Evolutionary conservation across 202 grass and related monocot genomes (phyloP).

Genomic region (Bolboschoenoplectus hybrid): DNA sequence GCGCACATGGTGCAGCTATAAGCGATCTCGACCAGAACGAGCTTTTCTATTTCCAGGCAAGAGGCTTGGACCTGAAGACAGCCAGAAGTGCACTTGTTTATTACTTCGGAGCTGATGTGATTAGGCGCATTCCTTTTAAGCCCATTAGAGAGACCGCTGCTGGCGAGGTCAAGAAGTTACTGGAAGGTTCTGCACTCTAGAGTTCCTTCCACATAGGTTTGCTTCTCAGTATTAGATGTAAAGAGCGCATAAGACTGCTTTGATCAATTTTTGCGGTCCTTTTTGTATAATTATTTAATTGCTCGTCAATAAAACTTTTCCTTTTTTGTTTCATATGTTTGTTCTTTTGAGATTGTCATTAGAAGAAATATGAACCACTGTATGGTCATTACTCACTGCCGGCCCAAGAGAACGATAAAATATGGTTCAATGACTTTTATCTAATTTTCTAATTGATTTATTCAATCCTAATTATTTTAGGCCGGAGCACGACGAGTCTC

Average conservation of each 20-base stretch:
- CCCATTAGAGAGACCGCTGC: conserved; percentile 55
- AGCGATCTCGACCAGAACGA: conserved; percentile 83
- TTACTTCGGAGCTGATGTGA: conserved; percentile 83
- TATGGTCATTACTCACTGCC: background rate
- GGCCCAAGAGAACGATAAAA: background rate
- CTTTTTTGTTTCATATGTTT: background rate
- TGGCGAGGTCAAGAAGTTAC: conserved; percentile 59
- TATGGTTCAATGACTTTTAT: background rate
- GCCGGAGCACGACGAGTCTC: no score
- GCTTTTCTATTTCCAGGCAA: conserved; percentile 84
- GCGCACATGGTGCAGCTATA: conserved; percentile 91
- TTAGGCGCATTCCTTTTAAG: conserved; percentile 79
- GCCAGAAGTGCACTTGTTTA: conserved; percentile 79
- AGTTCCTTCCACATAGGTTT: background rate
- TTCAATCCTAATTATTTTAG: no score
- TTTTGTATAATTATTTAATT: background rate
- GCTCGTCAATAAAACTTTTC: background rate
- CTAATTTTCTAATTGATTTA: background rate
- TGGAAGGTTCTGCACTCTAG: conserved; percentile 20
- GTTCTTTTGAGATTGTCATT: background rate
- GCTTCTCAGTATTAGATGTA: conserved; percentile 16
- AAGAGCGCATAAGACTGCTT: background rate
- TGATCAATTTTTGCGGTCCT: background rate
- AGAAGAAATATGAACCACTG: background rate
- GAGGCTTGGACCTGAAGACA: conserved; percentile 67